Evolutionary conservation across 305 asterid genomes (phyloP).

Genomic region (Lippia alba): DNA sequence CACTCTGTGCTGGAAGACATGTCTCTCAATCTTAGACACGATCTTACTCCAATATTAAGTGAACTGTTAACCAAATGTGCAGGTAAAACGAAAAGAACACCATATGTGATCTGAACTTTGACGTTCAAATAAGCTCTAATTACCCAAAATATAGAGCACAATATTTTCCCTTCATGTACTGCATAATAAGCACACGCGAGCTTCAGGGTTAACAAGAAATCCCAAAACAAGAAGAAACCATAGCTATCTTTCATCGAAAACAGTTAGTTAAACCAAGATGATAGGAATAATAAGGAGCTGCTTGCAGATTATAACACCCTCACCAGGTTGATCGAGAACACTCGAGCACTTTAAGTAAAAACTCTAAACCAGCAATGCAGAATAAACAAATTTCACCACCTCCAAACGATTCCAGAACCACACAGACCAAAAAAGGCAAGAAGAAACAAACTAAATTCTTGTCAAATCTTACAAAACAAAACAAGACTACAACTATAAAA

Average conservation of each 20-base stretch:
- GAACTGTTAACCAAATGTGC: not conserved
- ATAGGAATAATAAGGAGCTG: not conserved
- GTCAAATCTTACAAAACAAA: slow-evolving; percentile 2
- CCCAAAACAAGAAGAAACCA: not conserved
- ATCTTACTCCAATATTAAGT: too few relatives aligned
- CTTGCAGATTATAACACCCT: slow-evolving; percentile 9
- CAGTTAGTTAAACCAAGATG: not conserved
- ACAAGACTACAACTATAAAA: too few relatives aligned
- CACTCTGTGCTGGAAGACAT: too few relatives aligned
- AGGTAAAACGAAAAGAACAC: not conserved
- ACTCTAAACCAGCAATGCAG: not conserved
- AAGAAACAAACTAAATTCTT: not conserved
- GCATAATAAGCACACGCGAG: not conserved
- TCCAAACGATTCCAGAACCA: not conserved
- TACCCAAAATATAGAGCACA: not conserved
- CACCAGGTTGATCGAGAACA: not conserved
- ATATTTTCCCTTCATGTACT: not conserved
- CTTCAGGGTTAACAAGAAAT: not conserved
- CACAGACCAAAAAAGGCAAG: not conserved
- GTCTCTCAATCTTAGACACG: too few relatives aligned
- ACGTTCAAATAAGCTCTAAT: not conserved
- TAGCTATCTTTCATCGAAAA: not conserved
- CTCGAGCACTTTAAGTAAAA: not conserved
- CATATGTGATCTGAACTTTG: not conserved
- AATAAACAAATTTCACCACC: not conserved